Percentiles rank a stretch among this genome's conserved stretches.
Conservation (phyloP, 352 stramenopile genomes). For the Phytophthora sp. region DNA sequence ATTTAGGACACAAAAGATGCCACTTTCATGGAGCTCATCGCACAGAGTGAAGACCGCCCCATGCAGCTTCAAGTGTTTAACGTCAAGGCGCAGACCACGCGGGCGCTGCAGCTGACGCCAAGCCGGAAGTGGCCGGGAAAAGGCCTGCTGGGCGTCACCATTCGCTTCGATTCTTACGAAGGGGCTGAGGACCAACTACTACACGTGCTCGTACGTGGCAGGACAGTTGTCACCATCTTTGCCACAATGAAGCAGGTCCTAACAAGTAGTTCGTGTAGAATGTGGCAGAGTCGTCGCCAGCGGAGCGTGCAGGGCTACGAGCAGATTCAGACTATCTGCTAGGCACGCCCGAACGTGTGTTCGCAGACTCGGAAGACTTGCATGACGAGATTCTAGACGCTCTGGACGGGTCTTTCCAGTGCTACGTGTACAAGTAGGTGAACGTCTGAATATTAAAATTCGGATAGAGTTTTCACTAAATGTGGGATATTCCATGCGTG, state of each 20-base stretch:
- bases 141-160: constrained; percentile 96
- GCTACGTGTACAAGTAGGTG: constrained; percentile 97
- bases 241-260: not conserved
- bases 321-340: constrained; percentile 94
- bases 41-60: constrained; percentile 77
- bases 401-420: constrained; percentile 93
- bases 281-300: constrained; percentile 90
- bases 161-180: constrained; percentile 97
- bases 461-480: not conserved
- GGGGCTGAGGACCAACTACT: constrained; percentile 95
- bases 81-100: constrained; percentile 75
- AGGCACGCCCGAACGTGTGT: constrained; percentile 91
- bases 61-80: constrained; percentile 84
- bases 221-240: not conserved
- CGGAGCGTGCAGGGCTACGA: constrained; percentile 88
- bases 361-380: constrained; percentile 88
- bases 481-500: not conserved
- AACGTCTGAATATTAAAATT: not conserved
- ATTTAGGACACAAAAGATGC: constrained; percentile 79
- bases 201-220: constrained; percentile 87
- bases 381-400: constrained; percentile 91
- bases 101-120: constrained; percentile 88
- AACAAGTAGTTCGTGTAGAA: constrained; percentile 43
- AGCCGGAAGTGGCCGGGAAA: constrained; percentile 94
- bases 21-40: constrained; percentile 93